Evolutionary conservation across 495 filamentous ascomycete species (phyloP).

Genomic region (Penicillium cosmopolitanum): DNA sequence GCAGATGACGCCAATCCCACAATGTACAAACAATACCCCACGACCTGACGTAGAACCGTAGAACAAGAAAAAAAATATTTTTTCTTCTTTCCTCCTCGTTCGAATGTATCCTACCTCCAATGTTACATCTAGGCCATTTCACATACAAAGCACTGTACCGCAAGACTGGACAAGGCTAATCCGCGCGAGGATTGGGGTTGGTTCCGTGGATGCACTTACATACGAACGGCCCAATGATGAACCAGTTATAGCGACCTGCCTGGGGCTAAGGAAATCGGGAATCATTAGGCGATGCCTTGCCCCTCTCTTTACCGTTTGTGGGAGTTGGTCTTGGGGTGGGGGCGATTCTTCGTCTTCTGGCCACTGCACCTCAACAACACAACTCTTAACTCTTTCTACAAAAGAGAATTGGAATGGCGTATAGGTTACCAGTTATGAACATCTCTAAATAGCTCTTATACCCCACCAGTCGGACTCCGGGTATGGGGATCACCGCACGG

Average conservation of each 20-base stretch:
- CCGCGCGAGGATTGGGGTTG: slow-evolving; percentile 21
- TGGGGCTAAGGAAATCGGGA: slow-evolving; percentile 8
- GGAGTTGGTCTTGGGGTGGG: slow-evolving; percentile 1
- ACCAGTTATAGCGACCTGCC: background rate
- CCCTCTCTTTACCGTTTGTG: slow-evolving; percentile 3
- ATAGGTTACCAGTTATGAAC: slow-evolving; percentile 3
- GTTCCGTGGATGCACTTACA: background rate
- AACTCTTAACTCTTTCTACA: background rate
- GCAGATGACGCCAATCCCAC: slow-evolving; percentile 27
- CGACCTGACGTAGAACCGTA: background rate
- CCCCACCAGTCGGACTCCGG: slow-evolving; percentile 17
- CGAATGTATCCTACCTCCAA: background rate
- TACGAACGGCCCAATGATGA: slow-evolving; percentile 23
- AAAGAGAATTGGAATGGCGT: background rate
- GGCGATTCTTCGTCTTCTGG: background rate
- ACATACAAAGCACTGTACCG: background rate
- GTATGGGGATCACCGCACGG: slow-evolving; percentile 19
- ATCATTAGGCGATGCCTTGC: slow-evolving; percentile 20
- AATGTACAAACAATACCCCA: background rate
- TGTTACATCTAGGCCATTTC: slow-evolving; percentile 18
- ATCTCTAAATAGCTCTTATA: slow-evolving; percentile 3
- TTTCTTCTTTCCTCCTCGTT: background rate
- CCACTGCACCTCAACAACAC: background rate
- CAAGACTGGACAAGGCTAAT: slow-evolving; percentile 8
- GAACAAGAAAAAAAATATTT: background rate